These are phyloP conservation scores for Colletotrichum simmondsii DNA, from an alignment of 2,329 filamentous ascomycete genomes.

Conservation along the genomic window DNA sequence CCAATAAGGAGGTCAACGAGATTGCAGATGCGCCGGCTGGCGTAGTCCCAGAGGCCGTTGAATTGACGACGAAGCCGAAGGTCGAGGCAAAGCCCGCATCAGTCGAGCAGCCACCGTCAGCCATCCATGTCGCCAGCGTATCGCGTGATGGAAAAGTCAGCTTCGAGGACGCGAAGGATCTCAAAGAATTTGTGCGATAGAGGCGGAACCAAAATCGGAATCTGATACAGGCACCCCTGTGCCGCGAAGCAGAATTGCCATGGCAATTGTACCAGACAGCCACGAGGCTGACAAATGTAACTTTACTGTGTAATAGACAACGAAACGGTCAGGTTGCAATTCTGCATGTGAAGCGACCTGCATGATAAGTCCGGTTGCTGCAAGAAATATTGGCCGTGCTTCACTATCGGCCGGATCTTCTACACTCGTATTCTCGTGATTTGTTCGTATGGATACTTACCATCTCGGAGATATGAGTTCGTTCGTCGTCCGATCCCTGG, in stretches of 20 bases:
- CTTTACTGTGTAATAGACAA: conserved; percentile 34
- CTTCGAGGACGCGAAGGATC: conserved; percentile 69
- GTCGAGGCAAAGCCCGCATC: conserved; percentile 42
- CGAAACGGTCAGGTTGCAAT: background rate
- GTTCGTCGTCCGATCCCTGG: background rate
- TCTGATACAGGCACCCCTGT: background rate
- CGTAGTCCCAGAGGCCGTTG: conserved; percentile 69
- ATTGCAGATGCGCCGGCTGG: conserved; percentile 86
- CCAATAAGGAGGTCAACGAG: conserved; percentile 84
- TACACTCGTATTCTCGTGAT: background rate
- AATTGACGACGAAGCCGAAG: conserved; percentile 53
- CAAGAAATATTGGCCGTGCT: background rate
- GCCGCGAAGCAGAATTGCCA: background rate
- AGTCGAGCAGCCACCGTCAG: conserved; percentile 50
- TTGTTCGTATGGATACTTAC: background rate
- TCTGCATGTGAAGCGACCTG: background rate
- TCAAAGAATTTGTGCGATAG: conserved; percentile 65
- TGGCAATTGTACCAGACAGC: conserved; percentile 8
- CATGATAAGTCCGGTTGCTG: background rate
- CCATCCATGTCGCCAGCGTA: conserved; percentile 67
- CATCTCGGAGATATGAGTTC: background rate
- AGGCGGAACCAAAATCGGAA: conserved; percentile 10
- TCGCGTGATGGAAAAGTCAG: conserved; percentile 73
- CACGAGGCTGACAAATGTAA: conserved; percentile 21
- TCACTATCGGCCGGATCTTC: background rate